Base-by-base conservation (phyloP, 2,329 filamentous ascomycete species). In the Trichoderma sp. region DNA sequence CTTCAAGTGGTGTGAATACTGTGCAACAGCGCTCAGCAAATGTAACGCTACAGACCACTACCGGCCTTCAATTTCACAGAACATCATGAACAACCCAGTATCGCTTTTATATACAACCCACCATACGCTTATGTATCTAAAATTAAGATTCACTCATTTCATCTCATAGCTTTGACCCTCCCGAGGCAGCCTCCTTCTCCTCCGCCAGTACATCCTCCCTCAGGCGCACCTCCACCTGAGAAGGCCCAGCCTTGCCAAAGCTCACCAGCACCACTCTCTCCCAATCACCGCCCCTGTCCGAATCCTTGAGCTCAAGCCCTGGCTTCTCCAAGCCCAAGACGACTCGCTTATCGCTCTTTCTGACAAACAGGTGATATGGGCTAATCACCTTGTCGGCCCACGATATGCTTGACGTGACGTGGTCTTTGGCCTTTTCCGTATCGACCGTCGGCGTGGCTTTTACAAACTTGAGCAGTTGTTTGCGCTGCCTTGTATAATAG, bases 351-450 rank as follows among this genome's bases (percentile, higher is more conserved):
- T 86, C 85, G 3, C 75, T 74, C 58, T 79, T 77, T 56, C 82
- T 77, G 68, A 84, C 73, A 21, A 85, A 81, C 8, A 88, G 64
- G 14, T 78, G 78, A 3, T 80, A 78, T 4, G 89, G 88, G 71
- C 85, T 85, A 68, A 91, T 90, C n/a, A 86, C 84, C 76, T 89
- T 89, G 5, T 89, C 84, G 0, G 79, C 81, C 87, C 87, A 90
- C 0, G 84, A 76, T n/a, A 87, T 86, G 34, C 69, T 52, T 5
- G 82, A 77, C 18, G 84, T 83, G 1, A 75, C 75, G 51, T 86
- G 81, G 49, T 73, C 72, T 46, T 77, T 77, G 2, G 79, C 80
- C 56, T 75, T 79, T 3, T 77, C 78, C 61, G 82, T 79, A 7
- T 79, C 79, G 1, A 81, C 80, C 37, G 82, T 85, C 30, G 79